Evolutionary conservation across 495 filamentous ascomycete genomes (phyloP).

Genomic region (Penicillium cinerascens): DNA sequence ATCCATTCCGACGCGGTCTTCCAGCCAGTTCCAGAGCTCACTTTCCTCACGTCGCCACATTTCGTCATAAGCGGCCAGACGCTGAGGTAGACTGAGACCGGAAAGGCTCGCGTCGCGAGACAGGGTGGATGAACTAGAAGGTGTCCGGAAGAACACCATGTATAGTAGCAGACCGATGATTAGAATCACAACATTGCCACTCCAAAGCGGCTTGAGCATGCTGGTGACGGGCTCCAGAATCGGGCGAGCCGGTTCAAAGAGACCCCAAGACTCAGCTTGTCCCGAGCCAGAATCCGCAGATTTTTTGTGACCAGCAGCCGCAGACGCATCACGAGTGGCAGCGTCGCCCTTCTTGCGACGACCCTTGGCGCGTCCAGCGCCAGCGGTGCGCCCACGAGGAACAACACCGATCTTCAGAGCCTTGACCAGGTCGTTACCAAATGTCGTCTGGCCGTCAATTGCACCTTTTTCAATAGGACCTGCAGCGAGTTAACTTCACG

Average conservation of each 20-base stretch:
- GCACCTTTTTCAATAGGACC: slow-evolving; percentile 95
- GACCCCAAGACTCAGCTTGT: slow-evolving; percentile 62
- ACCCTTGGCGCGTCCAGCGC: slow-evolving; percentile 38
- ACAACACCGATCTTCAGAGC: slow-evolving; percentile 69
- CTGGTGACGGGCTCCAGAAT: slow-evolving; percentile 68
- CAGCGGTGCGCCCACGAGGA: slow-evolving; percentile 51
- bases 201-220: slow-evolving; percentile 66
- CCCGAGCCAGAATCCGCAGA: slow-evolving; percentile 41
- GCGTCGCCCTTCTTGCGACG: slow-evolving; percentile 55
- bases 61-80: slow-evolving; percentile 84
- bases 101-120: slow-evolving; percentile 38
- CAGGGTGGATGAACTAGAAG: slow-evolving; percentile 40
- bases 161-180: slow-evolving; percentile 54
- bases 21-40: slow-evolving; percentile 94
- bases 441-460: slow-evolving; percentile 80
- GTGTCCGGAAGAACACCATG: slow-evolving; percentile 54
- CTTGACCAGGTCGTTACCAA: slow-evolving; percentile 71
- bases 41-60: slow-evolving; percentile 89
- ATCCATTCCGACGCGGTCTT: slow-evolving; percentile 78
- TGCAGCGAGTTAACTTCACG: slow-evolving; percentile 31
- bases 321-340: slow-evolving; percentile 25
- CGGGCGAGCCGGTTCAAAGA: slow-evolving; percentile 71
- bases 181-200: slow-evolving; percentile 56
- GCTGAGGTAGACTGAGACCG: slow-evolving; percentile 50
- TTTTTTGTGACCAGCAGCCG: slow-evolving; percentile 39